Base-by-base conservation (phyloP, 2,329 filamentous ascomycete species). In the Phyllosticta citriasiana region DNA sequence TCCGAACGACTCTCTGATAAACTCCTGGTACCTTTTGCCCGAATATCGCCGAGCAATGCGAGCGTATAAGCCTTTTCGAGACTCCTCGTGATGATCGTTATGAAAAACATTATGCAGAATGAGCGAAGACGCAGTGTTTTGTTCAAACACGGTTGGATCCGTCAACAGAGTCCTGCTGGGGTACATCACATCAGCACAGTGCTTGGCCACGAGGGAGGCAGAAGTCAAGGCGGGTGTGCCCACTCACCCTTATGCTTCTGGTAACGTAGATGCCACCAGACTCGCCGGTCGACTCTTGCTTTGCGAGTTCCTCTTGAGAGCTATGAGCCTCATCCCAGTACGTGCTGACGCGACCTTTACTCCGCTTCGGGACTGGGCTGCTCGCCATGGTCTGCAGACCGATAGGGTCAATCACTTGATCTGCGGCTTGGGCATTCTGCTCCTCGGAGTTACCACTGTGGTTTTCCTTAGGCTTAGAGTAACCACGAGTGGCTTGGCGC, bases 401-500 rank as follows among this genome's bases (percentile, higher is more conserved):
- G 6, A 24, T 33, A 33, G 19, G 12, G 50, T 52, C 27, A 35
- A 24, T 50, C 9, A 30, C 25, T 14, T 22, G 50, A 24, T 30
- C 22, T 1, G 33, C 19, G 19, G 19, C 26, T 12, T 40, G 16
- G n/a, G 19, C 57, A 7, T 10, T 14, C 6, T 26, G 19, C 27
- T 53, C 26, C n/a, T 55, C 53, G 22, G 25, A 30, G 19, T 33
- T 24, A 22, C 27, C 16, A 12, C 57, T 50, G 7, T 53, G 35
- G 3, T 50, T 10, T 4, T 59, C 57, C 25, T 59, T 59, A 4
- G 33, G 64, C 54, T 63, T 62, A n/a, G 62, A 53, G 57, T 67
- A 66, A n/a, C 66, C 66, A 19, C 63, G 63, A 4, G 60, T 47
- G 12, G 62, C 56, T 57, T 63, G 60, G 10, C 63, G 57, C 16